Evolutionary conservation across 305 asterid genomes (phyloP).

Genomic region (Plantago coronopus): DNA sequence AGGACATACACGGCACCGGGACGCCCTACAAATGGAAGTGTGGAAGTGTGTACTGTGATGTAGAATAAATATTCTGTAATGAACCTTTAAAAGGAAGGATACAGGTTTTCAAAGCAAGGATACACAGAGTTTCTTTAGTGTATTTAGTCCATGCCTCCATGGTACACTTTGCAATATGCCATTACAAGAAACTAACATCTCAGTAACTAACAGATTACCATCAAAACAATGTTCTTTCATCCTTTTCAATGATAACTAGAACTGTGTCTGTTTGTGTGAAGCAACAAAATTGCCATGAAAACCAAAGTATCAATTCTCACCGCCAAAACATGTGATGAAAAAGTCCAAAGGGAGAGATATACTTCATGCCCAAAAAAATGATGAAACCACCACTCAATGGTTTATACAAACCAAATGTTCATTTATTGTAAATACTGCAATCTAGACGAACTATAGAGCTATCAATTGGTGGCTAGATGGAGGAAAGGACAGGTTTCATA

Average conservation of each 20-base stretch:
- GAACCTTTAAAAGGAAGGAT: no score
- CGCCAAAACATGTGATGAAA: background rate
- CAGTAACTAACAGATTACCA: background rate
- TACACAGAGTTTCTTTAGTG: background rate
- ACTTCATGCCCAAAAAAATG: conserved; percentile 10
- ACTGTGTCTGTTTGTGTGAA: no score
- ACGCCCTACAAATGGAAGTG: background rate
- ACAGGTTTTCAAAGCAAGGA: background rate
- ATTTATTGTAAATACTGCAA: no score
- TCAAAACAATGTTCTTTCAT: background rate
- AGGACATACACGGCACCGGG: background rate
- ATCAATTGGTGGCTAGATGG: no score
- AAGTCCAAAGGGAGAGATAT: conserved; percentile 8
- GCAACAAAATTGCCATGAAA: background rate
- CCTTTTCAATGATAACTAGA: background rate
- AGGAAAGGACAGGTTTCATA: no score
- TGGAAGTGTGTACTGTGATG: no score
- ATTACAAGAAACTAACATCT: background rate
- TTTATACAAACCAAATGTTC: background rate
- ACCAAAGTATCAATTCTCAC: conserved; percentile 1
- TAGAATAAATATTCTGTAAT: no score
- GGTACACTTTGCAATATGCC: no score
- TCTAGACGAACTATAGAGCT: no score
- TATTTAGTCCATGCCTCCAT: no score
- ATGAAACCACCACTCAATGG: background rate